A percentile compares a stretch with the other conserved stretches of the same genome.
phyloP scores from a whole-genome alignment of 148 eudicot genomes.

The Selenicereus undatus region DNA sequence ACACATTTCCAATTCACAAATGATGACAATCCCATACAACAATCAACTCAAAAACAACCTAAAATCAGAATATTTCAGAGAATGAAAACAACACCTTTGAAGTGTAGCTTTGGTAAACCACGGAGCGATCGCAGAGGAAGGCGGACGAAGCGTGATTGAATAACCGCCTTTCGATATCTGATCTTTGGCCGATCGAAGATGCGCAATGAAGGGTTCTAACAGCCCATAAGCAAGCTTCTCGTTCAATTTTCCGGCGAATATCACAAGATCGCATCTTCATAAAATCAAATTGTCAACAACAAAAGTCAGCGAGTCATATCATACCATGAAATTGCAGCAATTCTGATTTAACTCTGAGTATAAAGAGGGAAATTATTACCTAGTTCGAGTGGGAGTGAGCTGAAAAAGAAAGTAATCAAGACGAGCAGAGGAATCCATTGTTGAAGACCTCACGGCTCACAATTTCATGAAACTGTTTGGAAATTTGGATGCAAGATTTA shows the following conservation, averaged over 20 bases:
- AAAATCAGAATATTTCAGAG: neutral
- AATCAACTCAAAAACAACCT: neutral
- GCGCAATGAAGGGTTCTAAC: constrained; percentile 60
- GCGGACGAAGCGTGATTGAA: constrained; percentile 60
- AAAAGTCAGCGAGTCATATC: neutral
- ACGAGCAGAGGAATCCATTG: constrained; percentile 56
- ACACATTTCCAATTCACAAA: constrained; percentile 7
- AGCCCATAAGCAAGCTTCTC: constrained; percentile 82
- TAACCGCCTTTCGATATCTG: constrained; percentile 85
- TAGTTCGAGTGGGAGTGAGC: constrained; percentile 84
- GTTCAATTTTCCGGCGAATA: constrained; percentile 52
- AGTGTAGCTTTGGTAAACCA: constrained; percentile 85
- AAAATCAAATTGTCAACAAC: neutral
- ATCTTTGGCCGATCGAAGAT: constrained; percentile 61
- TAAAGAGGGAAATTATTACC: constrained; percentile 29
- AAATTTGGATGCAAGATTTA: neutral
- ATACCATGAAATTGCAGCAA: neutral
- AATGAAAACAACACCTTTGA: constrained; percentile 41
- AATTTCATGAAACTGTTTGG: neutral
- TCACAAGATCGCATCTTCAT: constrained; percentile 69
- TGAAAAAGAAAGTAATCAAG: constrained; percentile 75
- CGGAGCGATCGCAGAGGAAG: constrained; percentile 28
- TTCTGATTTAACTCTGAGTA: neutral
- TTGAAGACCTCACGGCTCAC: neutral
- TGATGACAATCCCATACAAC: constrained; percentile 5